Evolutionary conservation across 2,329 filamentous ascomycete genomes (phyloP), one percentile per base, ranked within the genome.

Genomic region (Trichoderma brevicompactum): DNA sequence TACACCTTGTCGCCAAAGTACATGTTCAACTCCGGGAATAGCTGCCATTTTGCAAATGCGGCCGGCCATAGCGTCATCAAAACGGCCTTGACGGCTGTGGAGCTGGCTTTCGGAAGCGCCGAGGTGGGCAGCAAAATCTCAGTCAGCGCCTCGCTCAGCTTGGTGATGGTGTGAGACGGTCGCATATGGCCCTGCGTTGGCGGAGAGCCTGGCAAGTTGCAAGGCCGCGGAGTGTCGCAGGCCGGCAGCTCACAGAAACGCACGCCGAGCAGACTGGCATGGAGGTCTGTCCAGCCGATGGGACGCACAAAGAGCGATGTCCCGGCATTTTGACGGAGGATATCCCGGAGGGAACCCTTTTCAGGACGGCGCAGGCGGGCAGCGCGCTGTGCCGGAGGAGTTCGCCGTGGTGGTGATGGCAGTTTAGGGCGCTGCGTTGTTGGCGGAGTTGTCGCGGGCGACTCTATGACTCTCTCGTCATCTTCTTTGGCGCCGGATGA

Each of bases 231-330:
- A 6, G 73, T 78, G 43, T 75, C 74, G 70, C 80, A 79, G 5
- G 78, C 71, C 15, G 80, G 77, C 13, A 78, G 75, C 69, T 81
- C 75, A 32, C 74, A 66, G 74, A 85, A 87, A 49, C 73, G 73
- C 15, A 78, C 81, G 28, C 79, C 79, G 6, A 87, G 81, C 2
- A 86, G 74, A 49, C 76, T 72, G 9, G 78, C 70, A 66, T 87
- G 85, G 1, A 77, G 65, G 62, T 86, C 84, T 15, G 81, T 86
- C 85, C 85, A 87, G 70, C 79, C 81, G 52, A 86, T 81, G 2
- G 85, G 85, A 32, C 80, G 78, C 54, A 83, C 74, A 66, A 81
- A 86, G 19, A 87, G 81, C 0, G 80, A 78, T 0, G 72, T 74
- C 49, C 82, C 80, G 40, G 79, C 73, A 70, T 87, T 71, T 23